Evolutionary conservation across 495 filamentous ascomycete genomes (phyloP), one percentile per base, ranked within the genome.

Genomic region (Aspergillus asperescens): DNA sequence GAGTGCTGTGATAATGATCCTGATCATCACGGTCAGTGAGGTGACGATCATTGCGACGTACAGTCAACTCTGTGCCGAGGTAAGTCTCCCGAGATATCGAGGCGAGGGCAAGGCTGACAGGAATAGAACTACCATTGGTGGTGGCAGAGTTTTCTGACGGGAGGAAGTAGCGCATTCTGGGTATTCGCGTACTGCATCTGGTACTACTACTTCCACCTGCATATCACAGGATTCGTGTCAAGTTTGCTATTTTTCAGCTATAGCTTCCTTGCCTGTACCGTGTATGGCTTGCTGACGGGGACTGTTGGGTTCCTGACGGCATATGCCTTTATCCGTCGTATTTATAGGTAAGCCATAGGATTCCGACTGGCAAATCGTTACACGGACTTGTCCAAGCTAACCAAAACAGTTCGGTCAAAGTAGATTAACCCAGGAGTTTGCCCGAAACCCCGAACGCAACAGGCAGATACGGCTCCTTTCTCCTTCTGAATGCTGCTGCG

Each of bases 11-110:
- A 81, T 74, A 18, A 68, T 82, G 0, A 88, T 96, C 32, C 69
- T 91, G 13, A 76, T 93, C 10, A 67, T 95, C 18, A 89, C 87
- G 1, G 82, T 95, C 22, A 80, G 89, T 45, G 89, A 96, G 74
- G 90, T 94, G 48, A 94, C 89, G 1, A 84, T 96, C 24, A 89
- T 95, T 45, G 86, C 83, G 3, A 90, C 89, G 13, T 96, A 96
- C 64, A 82, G 87, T 39, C 85, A 88, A 65, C 81, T 96, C 19
- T 95, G 90, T 70, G 72, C 81, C 9, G 91, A 88, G 71, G 80
- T 80, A 72, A 62, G 72, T 55, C 34, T 12, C 12, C 20, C 2
- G 13, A 8, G 12, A n/a, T 31, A 23, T 19, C 3, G 12, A 12
- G 10, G 28, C 10, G 4, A 27, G 12, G 12, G 7, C 31, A 3